Evolutionary conservation across 1,284 basidiomycete genomes (phyloP), one percentile per base, ranked within the genome.

Genomic region (Uromyces viciae-fabae): DNA sequence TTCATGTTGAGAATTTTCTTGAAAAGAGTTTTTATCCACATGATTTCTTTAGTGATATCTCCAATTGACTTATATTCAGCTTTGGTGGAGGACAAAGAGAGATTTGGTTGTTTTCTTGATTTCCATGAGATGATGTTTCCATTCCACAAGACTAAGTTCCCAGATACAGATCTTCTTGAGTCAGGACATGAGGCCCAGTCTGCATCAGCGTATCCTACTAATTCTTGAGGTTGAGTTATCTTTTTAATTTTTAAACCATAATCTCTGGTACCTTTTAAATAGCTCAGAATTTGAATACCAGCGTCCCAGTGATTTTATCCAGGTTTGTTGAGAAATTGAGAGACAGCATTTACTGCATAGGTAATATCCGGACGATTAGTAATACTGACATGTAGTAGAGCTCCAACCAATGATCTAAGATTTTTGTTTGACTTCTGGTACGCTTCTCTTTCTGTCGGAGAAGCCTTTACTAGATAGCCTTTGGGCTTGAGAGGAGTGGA

Each of bases 31-130:
- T 58, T 71, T 3, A 89, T 83, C 87, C 87, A 89, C 0, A 86
- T 46, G 2, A 85, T 82, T 80, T 89, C 87, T 38, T 84, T 83
- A 3, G 84, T 84, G 0, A 86, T 89, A 86, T 90, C 91, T 88
- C 84, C 82, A 38, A 85, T 82, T 1, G 87, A 87, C n/a, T 88
- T 84, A 81, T 88, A 88, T 81, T 89, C 88, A 0, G 89, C 85
- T 68, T 88, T 87, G 0, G 84, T 84, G 0, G 86, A 86, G 0
- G 87, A 89, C 0, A 82, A 77, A 2, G 87, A 84, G 5, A 87
- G 84, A 0, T 85, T 84, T 1, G 81, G 56, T 81, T 89, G 88
- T 43, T 86, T 85, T 60, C 86, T 84, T 0, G 87, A 87, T 19
- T 79, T 77, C 88, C 88, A 89, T 2, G 85, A 84, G 54, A 89